These are phyloP conservation scores for Agarophyton chilense DNA, from an alignment of 23 red algal genomes.

Conservation along the genomic window DNA sequence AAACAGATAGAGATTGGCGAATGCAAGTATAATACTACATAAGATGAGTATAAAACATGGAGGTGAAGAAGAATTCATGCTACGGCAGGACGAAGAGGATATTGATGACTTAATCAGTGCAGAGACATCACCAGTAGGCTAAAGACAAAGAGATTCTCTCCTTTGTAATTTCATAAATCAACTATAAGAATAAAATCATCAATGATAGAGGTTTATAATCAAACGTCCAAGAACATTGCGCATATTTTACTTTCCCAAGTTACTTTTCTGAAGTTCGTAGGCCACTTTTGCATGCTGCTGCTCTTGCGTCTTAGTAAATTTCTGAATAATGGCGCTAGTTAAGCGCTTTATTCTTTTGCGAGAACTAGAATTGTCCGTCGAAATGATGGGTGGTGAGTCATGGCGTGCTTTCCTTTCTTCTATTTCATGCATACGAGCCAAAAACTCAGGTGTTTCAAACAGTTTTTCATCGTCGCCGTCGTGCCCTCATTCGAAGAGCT, in stretches of 20 bases:
- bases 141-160: constrained; percentile 20
- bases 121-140: not conserved
- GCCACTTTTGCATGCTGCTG: not conserved
- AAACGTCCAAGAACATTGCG: not conserved
- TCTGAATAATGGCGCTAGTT: not conserved
- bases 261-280: not conserved
- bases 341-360: not conserved
- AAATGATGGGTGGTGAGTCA: not conserved
- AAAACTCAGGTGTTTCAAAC: constrained; percentile 25
- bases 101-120: not conserved
- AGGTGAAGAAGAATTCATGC: not conserved
- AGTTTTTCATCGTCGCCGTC: constrained; percentile 21
- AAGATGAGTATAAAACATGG: constrained; percentile 23
- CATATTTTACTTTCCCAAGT: not conserved
- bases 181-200: not conserved
- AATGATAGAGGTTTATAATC: not conserved
- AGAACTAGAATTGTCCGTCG: not conserved
- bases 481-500: constrained; percentile 10
- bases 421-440: not conserved
- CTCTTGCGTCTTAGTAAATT: not conserved
- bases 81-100: not conserved
- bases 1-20: not conserved
- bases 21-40: constrained; percentile 4
- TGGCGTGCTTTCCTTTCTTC: constrained; percentile 10
- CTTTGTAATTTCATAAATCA: not conserved